Evolutionary conservation across 2,329 filamentous ascomycete genomes (phyloP).

Genomic region (Neonectria sp.): DNA sequence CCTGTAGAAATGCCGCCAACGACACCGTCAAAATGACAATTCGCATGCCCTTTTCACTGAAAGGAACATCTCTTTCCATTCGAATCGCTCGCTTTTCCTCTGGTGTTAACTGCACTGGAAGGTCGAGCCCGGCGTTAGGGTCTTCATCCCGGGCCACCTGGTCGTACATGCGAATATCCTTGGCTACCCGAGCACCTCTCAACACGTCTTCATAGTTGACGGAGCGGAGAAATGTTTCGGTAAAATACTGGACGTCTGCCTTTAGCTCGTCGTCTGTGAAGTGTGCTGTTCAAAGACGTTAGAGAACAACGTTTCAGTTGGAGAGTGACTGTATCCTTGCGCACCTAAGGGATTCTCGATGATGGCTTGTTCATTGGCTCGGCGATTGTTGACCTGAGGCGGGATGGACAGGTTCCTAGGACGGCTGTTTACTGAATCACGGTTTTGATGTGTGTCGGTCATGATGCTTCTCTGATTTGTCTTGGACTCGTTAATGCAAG

Average conservation of each 20-base stretch:
- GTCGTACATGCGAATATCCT: slow-evolving; percentile 58
- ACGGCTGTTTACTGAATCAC: slow-evolving; percentile 18
- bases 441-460: background rate
- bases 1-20: slow-evolving; percentile 60
- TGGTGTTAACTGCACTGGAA: slow-evolving; percentile 51
- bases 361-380: slow-evolving; percentile 52
- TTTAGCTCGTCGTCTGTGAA: slow-evolving; percentile 56
- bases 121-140: slow-evolving; percentile 35
- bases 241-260: slow-evolving; percentile 53
- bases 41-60: slow-evolving; percentile 57
- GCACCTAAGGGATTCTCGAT: slow-evolving; percentile 56
- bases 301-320: background rate
- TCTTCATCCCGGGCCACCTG: slow-evolving; percentile 51
- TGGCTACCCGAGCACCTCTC: slow-evolving; percentile 58
- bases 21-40: slow-evolving; percentile 60
- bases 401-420: background rate
- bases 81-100: slow-evolving; percentile 57
- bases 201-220: slow-evolving; percentile 52
- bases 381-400: slow-evolving; percentile 47
- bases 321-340: background rate
- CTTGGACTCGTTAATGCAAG: background rate
- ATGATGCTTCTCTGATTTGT: background rate
- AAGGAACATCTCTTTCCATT: slow-evolving; percentile 56
- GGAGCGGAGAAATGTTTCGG: slow-evolving; percentile 45
- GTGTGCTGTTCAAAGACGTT: slow-evolving; percentile 48